phyloP scores from a whole-genome alignment of 2,329 filamentous ascomycete genomes.

The Ceratocystiopsis brevicomis region DNA sequence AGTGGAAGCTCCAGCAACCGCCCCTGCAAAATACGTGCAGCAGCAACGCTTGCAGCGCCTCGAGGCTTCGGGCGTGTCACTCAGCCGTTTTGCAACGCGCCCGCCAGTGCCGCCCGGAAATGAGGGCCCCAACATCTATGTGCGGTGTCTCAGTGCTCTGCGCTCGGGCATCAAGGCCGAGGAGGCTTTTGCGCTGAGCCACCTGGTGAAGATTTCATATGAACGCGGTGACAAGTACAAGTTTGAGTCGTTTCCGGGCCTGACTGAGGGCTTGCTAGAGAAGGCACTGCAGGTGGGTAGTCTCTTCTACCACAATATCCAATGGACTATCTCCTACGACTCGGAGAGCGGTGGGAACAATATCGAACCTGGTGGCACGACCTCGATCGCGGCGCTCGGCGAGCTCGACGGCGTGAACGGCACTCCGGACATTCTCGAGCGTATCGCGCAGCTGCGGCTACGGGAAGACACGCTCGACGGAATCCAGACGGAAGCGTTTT shows the following conservation, averaged over 20 bases:
- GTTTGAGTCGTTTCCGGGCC: conserved; percentile 75
- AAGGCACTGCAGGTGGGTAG: conserved; percentile 63
- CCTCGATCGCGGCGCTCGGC: conserved; percentile 34
- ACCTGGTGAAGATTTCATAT: conserved; percentile 86
- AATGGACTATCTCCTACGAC: conserved; percentile 61
- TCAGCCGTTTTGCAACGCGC: conserved; percentile 30
- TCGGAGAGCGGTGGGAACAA: conserved; percentile 20
- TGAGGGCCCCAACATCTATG: conserved; percentile 76
- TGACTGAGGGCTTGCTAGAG: conserved; percentile 74
- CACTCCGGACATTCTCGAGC: conserved; percentile 52
- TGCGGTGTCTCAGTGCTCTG: conserved; percentile 67
- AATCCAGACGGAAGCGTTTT: conserved; percentile 52
- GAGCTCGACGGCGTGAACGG: conserved; percentile 40
- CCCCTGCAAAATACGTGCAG: conserved; percentile 46
- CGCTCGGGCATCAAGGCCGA: conserved; percentile 63
- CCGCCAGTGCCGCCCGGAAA: conserved; percentile 35
- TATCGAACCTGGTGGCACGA: neutral
- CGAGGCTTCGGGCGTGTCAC: conserved; percentile 22
- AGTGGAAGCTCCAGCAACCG: conserved; percentile 57
- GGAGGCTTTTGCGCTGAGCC: conserved; percentile 81
- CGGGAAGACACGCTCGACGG: conserved; percentile 41
- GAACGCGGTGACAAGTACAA: conserved; percentile 91
- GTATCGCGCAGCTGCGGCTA: conserved; percentile 43
- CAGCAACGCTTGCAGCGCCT: conserved; percentile 28
- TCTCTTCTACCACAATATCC: conserved; percentile 56